Base-by-base conservation (phyloP, 345 rosid genomes). In the Lenwebbia sp. region DNA sequence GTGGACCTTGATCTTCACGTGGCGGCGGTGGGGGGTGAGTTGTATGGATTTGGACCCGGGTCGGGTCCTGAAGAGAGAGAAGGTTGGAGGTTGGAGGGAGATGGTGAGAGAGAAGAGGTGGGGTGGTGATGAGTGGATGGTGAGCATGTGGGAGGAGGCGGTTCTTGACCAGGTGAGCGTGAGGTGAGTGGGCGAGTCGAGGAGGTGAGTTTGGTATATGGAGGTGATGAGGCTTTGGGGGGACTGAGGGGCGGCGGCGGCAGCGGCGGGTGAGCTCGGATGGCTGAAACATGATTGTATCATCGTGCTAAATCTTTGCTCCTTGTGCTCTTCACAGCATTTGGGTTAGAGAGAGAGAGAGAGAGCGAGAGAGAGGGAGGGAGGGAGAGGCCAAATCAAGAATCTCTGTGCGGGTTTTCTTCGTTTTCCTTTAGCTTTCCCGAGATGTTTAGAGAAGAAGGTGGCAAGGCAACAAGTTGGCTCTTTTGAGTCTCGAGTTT, bases 111-210 rank as follows among this genome's bases (percentile, higher is more conserved):
- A 89, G 88, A 92, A 92, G 54, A 86, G 88, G 22, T 91, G 81
- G 52, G 52, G 52, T 3, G 81, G 92, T 3, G 94, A 40, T 5
- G 93, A 90, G 54, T 86, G 88, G 54, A 93, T 86, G 57, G 93
- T 93, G 74, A 93, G 86, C 87, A 93, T 88, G 83, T 92, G 94
- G 51, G 94, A 91, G 85, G 84, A 88, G n/a, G 57, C 87, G 55
- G 90, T 87, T 85, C 90, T 93, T 0, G 94, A 92, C 95, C 95
- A 93, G 17, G 93, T 88, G 70, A 93, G 92, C 1, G 93, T 90
- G 88, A 91, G 91, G 47, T 89, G 70, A 0, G 88, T 84, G 14
- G 92, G 91, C 5, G 94, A 87, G 49, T 88, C 86, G 91, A 86
- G 89, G 83, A 92, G 86, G 6, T 90, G 90, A 13, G 93, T 85